Base-by-base conservation (phyloP, 371 early-diverging fungal species). In the Mucor irregularis region DNA sequence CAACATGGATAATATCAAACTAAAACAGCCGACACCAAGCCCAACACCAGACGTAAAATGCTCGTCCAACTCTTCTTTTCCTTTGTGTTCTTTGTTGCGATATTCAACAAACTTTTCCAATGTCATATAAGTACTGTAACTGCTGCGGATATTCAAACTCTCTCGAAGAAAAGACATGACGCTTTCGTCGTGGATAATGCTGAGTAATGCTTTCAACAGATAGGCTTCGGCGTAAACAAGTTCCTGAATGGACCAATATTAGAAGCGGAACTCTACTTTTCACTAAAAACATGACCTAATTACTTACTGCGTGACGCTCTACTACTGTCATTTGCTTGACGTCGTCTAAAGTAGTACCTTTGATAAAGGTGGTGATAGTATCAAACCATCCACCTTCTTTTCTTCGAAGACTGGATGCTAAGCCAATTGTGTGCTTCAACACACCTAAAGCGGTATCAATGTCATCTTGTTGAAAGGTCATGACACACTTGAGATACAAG, bases 21-120 rank as follows among this genome's bases (percentile, higher is more conserved):
- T 69, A 51, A 80, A 81, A 48, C 66, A 72, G 13, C 91, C 92
- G 24, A 89, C 73, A 22, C 88, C 90, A 11, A 87, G 70, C 4
- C 78, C 73, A 3, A 92, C 85, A 31, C 90, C 92, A 14, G 86
- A 84, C 33, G 86, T 79, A 68, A 89, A 89, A 58, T 90, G 82
- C 29, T 72, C 81, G 53, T 92, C 92, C 30, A 89, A 35, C 26
- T 49, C 56, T 22, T 73, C 51, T 1, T 43, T 40, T 22, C 65
- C 30, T 21, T 46, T 25, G 7, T 21, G 29, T 9, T 40, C 30
- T 14, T 38, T 50, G 9, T 63, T 64, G 1, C 69, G 65, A 50
- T 71, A 63, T 45, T 73, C 66, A n/a, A 87, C 42, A 49, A 70
- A 87, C 46, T 73, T 68, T 48, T 84, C 84, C 34, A 84, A 76